Conservation (phyloP, 441 rosid species). For the Omphalea diandra region DNA sequence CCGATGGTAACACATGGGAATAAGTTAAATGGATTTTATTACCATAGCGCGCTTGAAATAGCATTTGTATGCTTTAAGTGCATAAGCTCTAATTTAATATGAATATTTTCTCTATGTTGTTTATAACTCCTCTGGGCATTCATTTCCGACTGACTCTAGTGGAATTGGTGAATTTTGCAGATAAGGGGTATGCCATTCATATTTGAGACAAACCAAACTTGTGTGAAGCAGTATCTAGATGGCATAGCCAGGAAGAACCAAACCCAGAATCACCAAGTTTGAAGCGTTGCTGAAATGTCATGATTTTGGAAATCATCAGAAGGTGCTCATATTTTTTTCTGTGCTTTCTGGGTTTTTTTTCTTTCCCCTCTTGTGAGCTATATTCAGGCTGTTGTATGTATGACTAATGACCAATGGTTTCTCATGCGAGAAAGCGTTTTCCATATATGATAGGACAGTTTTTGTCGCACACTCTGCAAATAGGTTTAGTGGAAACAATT, state of each 20-base stretch:
- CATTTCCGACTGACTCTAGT: too few species aligned
- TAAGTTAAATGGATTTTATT: too few species aligned
- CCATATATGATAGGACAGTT: not conserved
- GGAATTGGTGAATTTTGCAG: constrained; percentile 46
- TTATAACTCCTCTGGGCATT: too few species aligned
- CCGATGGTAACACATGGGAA: too few species aligned
- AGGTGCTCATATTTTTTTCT: constrained; percentile 23
- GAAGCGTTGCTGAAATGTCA: constrained; percentile 7
- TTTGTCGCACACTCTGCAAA: not conserved
- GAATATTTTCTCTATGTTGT: too few species aligned
- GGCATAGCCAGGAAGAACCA: constrained; percentile 17
- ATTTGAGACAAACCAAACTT: constrained; percentile 65
- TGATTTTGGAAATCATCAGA: constrained; percentile 15
- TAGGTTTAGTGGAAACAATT: not conserved
- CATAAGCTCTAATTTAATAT: too few species aligned
- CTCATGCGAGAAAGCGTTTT: constrained; percentile 8
- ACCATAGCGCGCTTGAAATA: too few species aligned
- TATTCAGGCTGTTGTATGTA: constrained; percentile 4
- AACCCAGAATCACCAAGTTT: constrained; percentile 19
- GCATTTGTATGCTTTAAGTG: too few species aligned
- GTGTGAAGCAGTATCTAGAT: constrained; percentile 51
- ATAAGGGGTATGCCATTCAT: constrained; percentile 74
- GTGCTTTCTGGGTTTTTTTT: constrained; percentile 33
- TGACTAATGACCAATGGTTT: not conserved
- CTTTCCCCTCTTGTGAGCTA: too few species aligned